Evolutionary conservation across 78 protist genomes (phyloP).

Genomic region (Diacronema lutheri): DNA sequence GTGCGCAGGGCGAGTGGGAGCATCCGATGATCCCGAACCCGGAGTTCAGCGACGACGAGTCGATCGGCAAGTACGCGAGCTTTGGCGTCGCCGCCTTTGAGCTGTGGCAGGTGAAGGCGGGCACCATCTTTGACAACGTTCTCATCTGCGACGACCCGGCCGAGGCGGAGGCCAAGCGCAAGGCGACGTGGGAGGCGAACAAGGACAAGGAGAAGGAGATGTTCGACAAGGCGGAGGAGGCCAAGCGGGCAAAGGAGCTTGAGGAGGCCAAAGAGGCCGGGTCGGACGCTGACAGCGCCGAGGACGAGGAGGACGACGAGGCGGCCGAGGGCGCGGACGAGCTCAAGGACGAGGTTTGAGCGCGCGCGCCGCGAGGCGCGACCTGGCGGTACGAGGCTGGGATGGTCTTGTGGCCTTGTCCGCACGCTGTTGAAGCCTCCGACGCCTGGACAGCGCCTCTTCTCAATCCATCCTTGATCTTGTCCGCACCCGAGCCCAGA

Average conservation of each 20-base stretch:
- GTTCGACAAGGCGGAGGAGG: slow-evolving; percentile 10
- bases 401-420: no score
- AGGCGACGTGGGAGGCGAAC: background rate
- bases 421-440: no score
- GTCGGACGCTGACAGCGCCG: background rate
- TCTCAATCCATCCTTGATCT: no score
- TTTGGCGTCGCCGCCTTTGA: slow-evolving; percentile 51
- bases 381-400: no score
- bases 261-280: background rate
- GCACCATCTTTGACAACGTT: slow-evolving; percentile 26
- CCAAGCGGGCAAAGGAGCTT: background rate
- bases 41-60: slow-evolving; percentile 21
- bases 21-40: slow-evolving; percentile 35
- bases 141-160: slow-evolving; percentile 7
- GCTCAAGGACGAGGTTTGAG: background rate
- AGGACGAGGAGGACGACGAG: background rate
- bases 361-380: no score
- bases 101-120: slow-evolving; percentile 36
- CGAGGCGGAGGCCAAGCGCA: slow-evolving; percentile 13
- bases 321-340: background rate
- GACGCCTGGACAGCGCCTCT: no score
- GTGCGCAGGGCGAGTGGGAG: slow-evolving; percentile 6
- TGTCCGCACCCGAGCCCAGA: no score
- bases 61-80: slow-evolving; percentile 90
- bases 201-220: slow-evolving; percentile 10